Evolutionary conservation across 1,139 yeast species (phyloP).

Genomic region (Spathaspora sp.): DNA sequence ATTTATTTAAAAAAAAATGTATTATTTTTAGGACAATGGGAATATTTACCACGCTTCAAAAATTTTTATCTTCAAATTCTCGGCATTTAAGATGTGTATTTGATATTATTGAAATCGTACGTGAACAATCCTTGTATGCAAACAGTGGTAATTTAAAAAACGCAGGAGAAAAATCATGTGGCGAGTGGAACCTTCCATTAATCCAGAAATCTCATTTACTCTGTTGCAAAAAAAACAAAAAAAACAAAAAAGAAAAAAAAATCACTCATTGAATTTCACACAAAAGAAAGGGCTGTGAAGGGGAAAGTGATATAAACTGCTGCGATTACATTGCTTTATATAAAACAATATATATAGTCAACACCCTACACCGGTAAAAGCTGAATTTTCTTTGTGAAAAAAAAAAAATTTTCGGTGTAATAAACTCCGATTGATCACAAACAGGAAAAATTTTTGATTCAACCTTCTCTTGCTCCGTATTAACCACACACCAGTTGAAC

Average conservation of each 20-base stretch:
- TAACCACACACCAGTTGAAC: not conserved
- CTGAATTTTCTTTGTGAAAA: not conserved
- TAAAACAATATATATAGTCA: not conserved
- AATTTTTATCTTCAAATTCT: not conserved
- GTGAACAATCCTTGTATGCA: too few relatives aligned
- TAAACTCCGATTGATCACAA: constrained; percentile 5
- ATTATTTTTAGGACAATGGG: not conserved
- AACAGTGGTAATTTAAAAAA: not conserved
- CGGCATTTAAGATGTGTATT: not conserved
- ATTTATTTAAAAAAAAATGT: not conserved
- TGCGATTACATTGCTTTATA: not conserved
- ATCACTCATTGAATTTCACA: not conserved
- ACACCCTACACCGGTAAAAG: not conserved
- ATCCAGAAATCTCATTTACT: not conserved
- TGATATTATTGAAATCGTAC: too few relatives aligned
- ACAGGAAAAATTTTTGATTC: constrained; percentile 1
- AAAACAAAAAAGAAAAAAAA: too few relatives aligned
- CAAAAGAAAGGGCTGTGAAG: not conserved
- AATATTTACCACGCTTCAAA: not conserved
- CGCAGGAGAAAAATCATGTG: not conserved
- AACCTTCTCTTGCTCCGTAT: constrained; percentile 3
- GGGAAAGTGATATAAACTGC: not conserved
- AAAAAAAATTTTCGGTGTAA: constrained; percentile 8
- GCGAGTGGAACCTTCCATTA: not conserved
- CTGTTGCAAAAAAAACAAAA: not conserved